Evolutionary conservation across 495 filamentous ascomycete species (phyloP).

Genomic region (Xylaria sp.): DNA sequence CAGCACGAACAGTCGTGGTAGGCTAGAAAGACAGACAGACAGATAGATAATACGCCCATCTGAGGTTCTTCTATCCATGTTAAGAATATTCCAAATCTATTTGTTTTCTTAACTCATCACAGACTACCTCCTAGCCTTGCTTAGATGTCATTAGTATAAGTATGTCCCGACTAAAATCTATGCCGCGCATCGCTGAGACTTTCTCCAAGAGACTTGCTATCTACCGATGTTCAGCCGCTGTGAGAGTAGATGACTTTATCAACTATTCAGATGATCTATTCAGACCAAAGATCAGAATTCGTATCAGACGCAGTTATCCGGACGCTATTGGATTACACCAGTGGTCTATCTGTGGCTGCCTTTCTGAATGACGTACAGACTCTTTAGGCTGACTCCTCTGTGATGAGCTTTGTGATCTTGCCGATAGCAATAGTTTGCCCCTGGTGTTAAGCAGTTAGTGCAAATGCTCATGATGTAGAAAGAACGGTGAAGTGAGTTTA

Average conservation of each 20-base stretch:
- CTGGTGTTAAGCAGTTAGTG: slow-evolving; percentile 41
- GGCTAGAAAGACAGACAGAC: no score
- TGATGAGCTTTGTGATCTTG: slow-evolving; percentile 86
- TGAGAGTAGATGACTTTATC: background rate
- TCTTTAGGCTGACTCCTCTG: slow-evolving; percentile 41
- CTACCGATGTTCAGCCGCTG: background rate
- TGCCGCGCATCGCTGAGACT: background rate
- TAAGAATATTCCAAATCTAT: slow-evolving; percentile 4
- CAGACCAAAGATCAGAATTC: background rate
- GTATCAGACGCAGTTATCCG: background rate
- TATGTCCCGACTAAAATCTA: background rate
- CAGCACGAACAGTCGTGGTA: no score
- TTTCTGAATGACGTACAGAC: background rate
- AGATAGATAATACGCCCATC: background rate
- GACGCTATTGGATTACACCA: background rate
- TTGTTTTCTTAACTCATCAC: background rate
- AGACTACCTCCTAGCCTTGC: background rate
- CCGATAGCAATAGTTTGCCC: slow-evolving; percentile 97
- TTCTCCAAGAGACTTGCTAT: background rate
- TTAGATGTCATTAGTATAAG: background rate
- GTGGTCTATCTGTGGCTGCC: background rate
- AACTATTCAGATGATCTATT: slow-evolving; percentile 3
- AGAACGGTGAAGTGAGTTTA: slow-evolving; percentile 42
- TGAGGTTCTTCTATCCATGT: background rate
- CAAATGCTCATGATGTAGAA: slow-evolving; percentile 9